phyloP scores from a whole-genome alignment of 176 grass and related monocot genomes.

The Melocanna baccifera region DNA sequence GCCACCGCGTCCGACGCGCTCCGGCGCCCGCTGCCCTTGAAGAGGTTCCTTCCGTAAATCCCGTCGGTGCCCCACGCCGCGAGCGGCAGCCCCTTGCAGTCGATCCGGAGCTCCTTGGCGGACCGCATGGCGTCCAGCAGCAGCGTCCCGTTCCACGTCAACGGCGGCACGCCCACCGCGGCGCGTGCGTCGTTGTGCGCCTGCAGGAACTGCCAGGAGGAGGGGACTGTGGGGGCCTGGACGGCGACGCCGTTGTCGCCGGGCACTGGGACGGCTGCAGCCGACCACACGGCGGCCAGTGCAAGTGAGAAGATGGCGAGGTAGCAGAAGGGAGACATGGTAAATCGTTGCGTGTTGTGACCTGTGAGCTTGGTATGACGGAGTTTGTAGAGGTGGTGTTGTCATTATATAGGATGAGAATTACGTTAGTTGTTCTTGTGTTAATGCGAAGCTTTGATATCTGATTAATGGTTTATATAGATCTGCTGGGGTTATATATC shows the following conservation, averaged over 20 bases:
- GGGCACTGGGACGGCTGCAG: background rate
- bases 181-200: conserved; percentile 18
- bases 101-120: background rate
- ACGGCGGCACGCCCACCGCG: background rate
- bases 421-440: background rate
- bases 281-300: background rate
- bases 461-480: background rate
- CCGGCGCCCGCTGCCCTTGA: background rate
- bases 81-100: background rate
- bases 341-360: background rate
- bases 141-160: conserved; percentile 28
- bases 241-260: background rate
- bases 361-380: background rate
- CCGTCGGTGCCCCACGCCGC: background rate
- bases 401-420: background rate
- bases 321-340: conserved; percentile 20
- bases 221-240: background rate
- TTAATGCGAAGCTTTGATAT: background rate
- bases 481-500: background rate
- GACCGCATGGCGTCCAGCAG: background rate
- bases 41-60: conserved; percentile 25
- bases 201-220: conserved; percentile 2
- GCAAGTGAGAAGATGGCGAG: background rate
- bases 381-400: background rate
- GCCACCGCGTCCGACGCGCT: background rate